Evolutionary conservation across 331 rosid species (phyloP).

Genomic region (Cucumis variabilis): DNA sequence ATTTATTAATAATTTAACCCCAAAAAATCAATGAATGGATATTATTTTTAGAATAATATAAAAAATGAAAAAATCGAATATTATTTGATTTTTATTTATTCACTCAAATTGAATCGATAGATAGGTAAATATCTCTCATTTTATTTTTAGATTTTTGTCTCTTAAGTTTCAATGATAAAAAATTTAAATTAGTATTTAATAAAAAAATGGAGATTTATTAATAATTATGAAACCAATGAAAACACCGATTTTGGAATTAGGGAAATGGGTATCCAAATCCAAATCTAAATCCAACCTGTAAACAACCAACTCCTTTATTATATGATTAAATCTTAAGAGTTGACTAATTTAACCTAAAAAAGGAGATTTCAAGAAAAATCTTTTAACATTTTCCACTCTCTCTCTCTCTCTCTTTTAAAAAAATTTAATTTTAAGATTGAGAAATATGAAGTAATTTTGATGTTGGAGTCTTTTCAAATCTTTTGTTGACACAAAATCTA

Average conservation of each 20-base stretch:
- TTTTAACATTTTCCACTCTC: not conserved
- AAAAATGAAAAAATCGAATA: too few species aligned
- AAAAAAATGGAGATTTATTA: too few species aligned
- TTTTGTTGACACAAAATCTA: conserved; percentile 1
- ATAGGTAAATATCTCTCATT: too few species aligned
- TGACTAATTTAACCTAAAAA: conserved; percentile 7
- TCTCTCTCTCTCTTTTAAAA: not conserved
- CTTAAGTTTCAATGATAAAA: too few species aligned
- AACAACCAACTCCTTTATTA: not conserved
- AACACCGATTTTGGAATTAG: not conserved
- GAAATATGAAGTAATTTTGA: not conserved
- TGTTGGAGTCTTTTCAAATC: not conserved
- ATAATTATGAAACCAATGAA: not conserved
- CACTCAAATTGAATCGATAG: not conserved
- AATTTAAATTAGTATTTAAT: too few species aligned
- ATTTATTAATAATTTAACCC: too few species aligned
- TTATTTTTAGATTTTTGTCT: not conserved
- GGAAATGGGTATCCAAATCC: not conserved
- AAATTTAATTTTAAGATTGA: not conserved
- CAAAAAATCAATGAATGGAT: not conserved
- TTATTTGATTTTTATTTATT: too few species aligned
- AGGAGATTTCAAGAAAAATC: not conserved
- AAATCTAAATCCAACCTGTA: conserved; percentile 6
- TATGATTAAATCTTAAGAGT: not conserved
- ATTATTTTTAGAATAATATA: too few species aligned